Evolutionary conservation across 352 stramenopile genomes (phyloP), one percentile per base, ranked within the genome.

Genomic region (Pythium vanterpoolii): DNA sequence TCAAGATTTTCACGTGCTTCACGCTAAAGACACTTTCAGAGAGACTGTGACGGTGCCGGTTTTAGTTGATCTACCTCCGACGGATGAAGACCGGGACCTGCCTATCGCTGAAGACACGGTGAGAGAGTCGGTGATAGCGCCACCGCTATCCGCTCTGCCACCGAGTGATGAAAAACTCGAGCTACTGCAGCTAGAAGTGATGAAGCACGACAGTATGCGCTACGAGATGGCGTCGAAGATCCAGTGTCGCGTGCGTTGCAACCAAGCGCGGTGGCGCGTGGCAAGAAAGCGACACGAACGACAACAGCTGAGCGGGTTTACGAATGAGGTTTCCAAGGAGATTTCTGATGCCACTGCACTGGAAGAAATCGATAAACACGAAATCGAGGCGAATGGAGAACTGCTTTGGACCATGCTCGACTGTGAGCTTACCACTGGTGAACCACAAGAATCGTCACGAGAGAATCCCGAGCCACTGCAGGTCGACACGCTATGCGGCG

Each of bases 211-310:
- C n/a, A 26, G 62, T 18, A 1, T 31, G 6, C 34, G 57, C 14
- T 45, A 76, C 9, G 19, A 57, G 34, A 64, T 74, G 46, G 75
- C 63, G 28, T 14, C 82, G 21, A 46, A 57, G 9, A 62, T 84
- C 7, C 72, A 84, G 56, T 84, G 75, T 21, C 52, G 70, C 14
- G 39, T 63, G 11, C 75, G 75, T 2, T 78, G 72, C 28, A 72
- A 71, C 24, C n/a, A 77, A 19, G 63, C 74, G 1, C 53, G 70
- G 24, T 49, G 21, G 11, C 66, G 57, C 3, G 64, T 84, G 11
- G 62, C 64, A 24, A 61, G 39, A 21, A 74, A 66, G 55, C 67
- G 64, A 19, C 24, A 60, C 31, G 53, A 70, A 24, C 40, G 40
- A 46, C n/a, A 42, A 21, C 13, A 21, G 10, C 9, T 42, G 34